Evolutionary conservation across 2,329 filamentous ascomycete species (phyloP).

Genomic region (Epichloe sp.): DNA sequence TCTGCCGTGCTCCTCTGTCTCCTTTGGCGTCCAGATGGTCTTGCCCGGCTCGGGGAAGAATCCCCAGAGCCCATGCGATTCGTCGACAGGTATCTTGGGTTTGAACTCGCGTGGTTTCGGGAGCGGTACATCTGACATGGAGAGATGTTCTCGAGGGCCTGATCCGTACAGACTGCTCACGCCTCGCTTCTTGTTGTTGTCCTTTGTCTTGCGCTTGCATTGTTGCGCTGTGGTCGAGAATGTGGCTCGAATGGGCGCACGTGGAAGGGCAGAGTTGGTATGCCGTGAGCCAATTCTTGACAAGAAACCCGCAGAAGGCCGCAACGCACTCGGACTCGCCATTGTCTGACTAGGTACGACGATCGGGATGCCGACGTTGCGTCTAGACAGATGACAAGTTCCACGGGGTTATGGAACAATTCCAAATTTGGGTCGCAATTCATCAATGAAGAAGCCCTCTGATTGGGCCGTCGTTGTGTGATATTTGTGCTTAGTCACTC

Average conservation of each 20-base stretch:
- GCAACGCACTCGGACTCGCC: slow-evolving; percentile 16
- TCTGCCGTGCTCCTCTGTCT: slow-evolving; percentile 61
- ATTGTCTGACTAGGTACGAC: slow-evolving; percentile 12
- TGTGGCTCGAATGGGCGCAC: slow-evolving; percentile 11
- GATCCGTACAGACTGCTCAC: slow-evolving; percentile 70
- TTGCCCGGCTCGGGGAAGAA: slow-evolving; percentile 69
- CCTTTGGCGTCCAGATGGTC: slow-evolving; percentile 57
- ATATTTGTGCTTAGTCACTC: background rate
- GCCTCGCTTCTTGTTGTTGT: slow-evolving; percentile 69
- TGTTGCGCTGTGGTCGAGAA: slow-evolving; percentile 44
- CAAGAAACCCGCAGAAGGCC: slow-evolving; percentile 15
- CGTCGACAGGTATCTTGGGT: slow-evolving; percentile 46
- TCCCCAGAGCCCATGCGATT: slow-evolving; percentile 77
- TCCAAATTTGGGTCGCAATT: background rate
- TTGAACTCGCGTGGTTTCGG: slow-evolving; percentile 55
- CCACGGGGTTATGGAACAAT: background rate
- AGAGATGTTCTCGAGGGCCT: slow-evolving; percentile 61
- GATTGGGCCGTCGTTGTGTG: background rate
- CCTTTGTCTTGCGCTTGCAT: slow-evolving; percentile 41
- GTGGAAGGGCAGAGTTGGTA: slow-evolving; percentile 5
- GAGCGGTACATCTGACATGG: slow-evolving; percentile 57
- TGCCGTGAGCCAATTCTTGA: slow-evolving; percentile 2
- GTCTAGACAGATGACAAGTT: background rate
- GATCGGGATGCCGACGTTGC: background rate
- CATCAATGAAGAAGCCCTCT: background rate